phyloP scores from a whole-genome alignment of 2,329 filamentous ascomycete species.

The Colletotrichum godetiae region DNA sequence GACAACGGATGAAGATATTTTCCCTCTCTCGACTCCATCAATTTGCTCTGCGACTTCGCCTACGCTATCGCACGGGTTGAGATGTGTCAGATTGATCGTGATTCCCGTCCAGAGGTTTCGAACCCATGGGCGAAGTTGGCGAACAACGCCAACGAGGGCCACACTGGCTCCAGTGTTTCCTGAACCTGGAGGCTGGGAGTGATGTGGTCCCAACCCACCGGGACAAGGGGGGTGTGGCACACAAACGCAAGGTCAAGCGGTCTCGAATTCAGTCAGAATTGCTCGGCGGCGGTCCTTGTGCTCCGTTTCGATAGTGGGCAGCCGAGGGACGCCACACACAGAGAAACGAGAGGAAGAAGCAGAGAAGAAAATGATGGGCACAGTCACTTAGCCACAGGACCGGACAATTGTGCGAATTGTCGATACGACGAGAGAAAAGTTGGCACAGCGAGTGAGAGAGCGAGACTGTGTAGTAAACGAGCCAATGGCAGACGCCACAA shows the following conservation, averaged over 20 bases:
- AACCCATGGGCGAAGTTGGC: constrained; percentile 15
- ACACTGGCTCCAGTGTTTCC: constrained; percentile 10
- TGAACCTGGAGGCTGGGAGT: constrained; percentile 9
- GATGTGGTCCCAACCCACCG: constrained; percentile 9
- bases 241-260: background rate
- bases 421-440: constrained; percentile 10
- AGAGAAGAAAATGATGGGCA: background rate
- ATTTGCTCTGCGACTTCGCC: constrained; percentile 33
- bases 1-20: background rate
- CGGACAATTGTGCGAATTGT: background rate
- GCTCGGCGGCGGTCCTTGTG: background rate
- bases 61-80: constrained; percentile 14
- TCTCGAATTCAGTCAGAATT: background rate
- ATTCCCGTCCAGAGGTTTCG: constrained; percentile 10
- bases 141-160: background rate
- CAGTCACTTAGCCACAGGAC: background rate
- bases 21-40: constrained; percentile 8
- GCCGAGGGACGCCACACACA: no score
- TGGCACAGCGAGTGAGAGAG: constrained; percentile 15
- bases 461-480: background rate
- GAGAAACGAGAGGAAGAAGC: background rate
- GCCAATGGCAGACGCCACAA: constrained; percentile 15
- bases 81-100: constrained; percentile 26
- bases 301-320: background rate
- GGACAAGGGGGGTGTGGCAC: background rate